Conservation (phyloP, 305 asterid genomes). For the Solanum hybrid region DNA sequence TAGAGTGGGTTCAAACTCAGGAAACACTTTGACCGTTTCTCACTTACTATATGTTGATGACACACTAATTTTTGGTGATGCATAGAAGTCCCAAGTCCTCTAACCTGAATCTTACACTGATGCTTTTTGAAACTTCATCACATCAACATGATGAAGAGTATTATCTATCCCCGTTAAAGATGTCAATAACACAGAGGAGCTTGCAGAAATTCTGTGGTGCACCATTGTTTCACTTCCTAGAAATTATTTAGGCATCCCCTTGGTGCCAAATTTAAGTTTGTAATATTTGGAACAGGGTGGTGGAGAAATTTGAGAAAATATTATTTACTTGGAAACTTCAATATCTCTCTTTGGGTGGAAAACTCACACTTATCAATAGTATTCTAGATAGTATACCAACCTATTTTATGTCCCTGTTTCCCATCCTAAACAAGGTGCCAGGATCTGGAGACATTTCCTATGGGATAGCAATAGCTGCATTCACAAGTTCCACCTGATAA, state of each 20-base stretch:
- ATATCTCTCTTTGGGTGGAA: background rate
- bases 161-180: background rate
- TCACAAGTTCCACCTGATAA: background rate
- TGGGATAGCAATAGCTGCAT: background rate
- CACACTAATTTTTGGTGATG: background rate
- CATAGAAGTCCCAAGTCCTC: background rate
- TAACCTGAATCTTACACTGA: background rate
- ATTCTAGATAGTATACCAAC: background rate
- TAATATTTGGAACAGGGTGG: background rate
- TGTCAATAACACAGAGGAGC: background rate
- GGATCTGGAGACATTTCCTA: background rate
- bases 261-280: background rate
- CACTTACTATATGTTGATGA: background rate
- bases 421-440: background rate
- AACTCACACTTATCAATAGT: background rate
- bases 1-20: background rate
- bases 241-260: background rate
- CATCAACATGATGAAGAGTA: background rate
- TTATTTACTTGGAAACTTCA: background rate
- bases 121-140: background rate
- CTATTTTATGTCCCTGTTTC: background rate
- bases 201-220: background rate
- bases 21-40: background rate
- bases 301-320: background rate
- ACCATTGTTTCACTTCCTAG: background rate